Evolutionary conservation across 805 yeast genomes (phyloP).

Genomic region (Lipomyces starkeyi): DNA sequence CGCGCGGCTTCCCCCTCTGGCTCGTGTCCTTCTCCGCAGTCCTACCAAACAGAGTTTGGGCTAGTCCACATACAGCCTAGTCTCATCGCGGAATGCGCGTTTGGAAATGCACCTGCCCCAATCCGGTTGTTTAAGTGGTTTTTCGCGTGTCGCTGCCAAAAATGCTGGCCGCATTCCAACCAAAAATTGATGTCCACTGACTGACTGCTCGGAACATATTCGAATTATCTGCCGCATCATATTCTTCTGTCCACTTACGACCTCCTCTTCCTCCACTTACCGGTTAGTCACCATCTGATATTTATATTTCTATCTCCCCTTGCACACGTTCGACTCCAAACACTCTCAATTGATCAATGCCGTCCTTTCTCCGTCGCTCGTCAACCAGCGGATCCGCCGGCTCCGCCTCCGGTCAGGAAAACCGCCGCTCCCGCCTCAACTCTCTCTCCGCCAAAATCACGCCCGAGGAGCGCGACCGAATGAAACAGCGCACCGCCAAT

Average conservation of each 20-base stretch:
- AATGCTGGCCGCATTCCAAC: neutral
- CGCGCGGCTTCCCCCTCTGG: too few species aligned
- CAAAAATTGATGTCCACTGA: neutral
- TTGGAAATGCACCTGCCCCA: neutral
- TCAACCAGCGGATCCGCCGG: conserved; percentile 15
- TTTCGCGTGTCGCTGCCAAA: neutral
- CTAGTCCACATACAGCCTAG: neutral
- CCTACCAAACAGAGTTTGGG: neutral
- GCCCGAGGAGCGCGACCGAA: conserved; percentile 30
- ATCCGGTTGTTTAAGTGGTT: neutral
- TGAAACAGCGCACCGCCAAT: conserved; percentile 34
- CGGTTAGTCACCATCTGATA: too few species aligned
- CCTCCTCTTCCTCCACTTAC: too few species aligned
- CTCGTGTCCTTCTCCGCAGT: neutral
- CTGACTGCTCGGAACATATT: neutral
- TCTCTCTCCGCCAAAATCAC: conserved; percentile 17
- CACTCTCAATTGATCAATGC: neutral
- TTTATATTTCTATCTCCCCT: neutral
- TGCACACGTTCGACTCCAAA: neutral
- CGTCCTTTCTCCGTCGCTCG: conserved; percentile 27
- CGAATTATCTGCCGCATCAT: neutral
- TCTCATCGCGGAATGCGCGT: neutral
- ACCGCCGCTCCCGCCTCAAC: conserved; percentile 6
- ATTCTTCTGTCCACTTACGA: too few species aligned
- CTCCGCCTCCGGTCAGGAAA: neutral